Evolutionary conservation across 148 eudicot species (phyloP).

Genomic region (Silene latifolia): DNA sequence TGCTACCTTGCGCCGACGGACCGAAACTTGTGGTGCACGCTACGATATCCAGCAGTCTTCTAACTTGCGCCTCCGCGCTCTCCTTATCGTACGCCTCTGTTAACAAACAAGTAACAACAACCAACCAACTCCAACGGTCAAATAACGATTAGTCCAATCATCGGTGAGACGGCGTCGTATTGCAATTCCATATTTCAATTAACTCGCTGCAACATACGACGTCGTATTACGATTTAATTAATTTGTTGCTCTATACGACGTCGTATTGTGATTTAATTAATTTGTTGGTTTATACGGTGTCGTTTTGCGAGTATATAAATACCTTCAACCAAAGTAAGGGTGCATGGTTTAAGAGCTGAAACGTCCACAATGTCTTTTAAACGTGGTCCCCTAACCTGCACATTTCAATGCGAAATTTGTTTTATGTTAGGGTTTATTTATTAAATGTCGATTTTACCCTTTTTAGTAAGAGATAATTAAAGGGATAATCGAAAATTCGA

Average conservation of each 20-base stretch:
- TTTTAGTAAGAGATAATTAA: background rate
- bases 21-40: conserved; percentile 95
- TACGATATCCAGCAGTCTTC: conserved; percentile 81
- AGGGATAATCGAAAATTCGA: background rate
- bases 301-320: no score
- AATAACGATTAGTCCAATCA: background rate
- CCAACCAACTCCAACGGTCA: background rate
- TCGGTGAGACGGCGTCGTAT: background rate
- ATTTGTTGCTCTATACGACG: background rate
- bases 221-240: background rate
- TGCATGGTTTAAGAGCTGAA: conserved; percentile 84
- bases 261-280: background rate
- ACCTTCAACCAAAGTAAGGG: conserved; percentile 88
- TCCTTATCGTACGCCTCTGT: conserved; percentile 85
- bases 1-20: conserved; percentile 42
- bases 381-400: conserved; percentile 84
- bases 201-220: no score
- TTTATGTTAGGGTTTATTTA: background rate
- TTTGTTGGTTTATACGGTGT: background rate
- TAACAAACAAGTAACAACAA: background rate
- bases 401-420: conserved; percentile 9
- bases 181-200: no score
- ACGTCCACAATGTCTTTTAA: conserved; percentile 87
- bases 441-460: background rate
- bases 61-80: conserved; percentile 80